These are phyloP conservation scores for Fusarium lateritium DNA, from an alignment of 2,329 filamentous ascomycete genomes.

Conservation along the genomic window DNA sequence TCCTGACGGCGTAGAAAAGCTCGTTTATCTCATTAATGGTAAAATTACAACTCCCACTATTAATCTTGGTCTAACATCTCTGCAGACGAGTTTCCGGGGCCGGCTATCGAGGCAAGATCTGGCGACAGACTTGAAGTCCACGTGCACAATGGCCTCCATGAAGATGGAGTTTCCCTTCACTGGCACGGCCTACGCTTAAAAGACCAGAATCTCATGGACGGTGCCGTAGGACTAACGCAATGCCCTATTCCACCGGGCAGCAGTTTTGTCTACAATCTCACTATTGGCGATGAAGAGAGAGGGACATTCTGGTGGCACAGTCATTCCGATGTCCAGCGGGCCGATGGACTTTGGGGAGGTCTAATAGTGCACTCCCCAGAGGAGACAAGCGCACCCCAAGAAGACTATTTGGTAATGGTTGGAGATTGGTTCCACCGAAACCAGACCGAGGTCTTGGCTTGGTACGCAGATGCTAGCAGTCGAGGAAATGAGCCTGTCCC, in stretches of 20 bases:
- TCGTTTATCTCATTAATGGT: slow-evolving; percentile 11
- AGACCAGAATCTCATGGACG: slow-evolving; percentile 6
- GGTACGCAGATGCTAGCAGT: slow-evolving; percentile 16
- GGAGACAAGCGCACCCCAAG: accelerated
- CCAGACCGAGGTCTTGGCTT: not conserved
- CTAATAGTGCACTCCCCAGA: not conserved
- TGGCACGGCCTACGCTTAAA: slow-evolving; percentile 7
- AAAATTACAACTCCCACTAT: not conserved
- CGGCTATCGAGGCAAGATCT: slow-evolving; percentile 1
- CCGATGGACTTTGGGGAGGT: slow-evolving; percentile 14
- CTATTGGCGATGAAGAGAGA: not conserved
- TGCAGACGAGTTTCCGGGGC: slow-evolving; percentile 2
- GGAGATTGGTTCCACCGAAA: slow-evolving; percentile 12
- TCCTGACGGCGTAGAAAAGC: slow-evolving; percentile 12
- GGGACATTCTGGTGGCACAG: slow-evolving; percentile 27
- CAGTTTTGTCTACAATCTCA: not conserved
- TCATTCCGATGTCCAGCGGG: slow-evolving; percentile 5
- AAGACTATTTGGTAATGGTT: slow-evolving; percentile 4
- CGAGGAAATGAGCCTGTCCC: slow-evolving; percentile 22
- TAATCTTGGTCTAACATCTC: accelerated
- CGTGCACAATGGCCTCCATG: not conserved
- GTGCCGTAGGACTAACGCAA: slow-evolving; percentile 17
- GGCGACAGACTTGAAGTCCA: slow-evolving; percentile 1
- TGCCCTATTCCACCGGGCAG: accelerated
- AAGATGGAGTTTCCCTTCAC: slow-evolving; percentile 3